Conservation (phyloP, 2,329 filamentous ascomycete species). For the Alternaria sp. region DNA sequence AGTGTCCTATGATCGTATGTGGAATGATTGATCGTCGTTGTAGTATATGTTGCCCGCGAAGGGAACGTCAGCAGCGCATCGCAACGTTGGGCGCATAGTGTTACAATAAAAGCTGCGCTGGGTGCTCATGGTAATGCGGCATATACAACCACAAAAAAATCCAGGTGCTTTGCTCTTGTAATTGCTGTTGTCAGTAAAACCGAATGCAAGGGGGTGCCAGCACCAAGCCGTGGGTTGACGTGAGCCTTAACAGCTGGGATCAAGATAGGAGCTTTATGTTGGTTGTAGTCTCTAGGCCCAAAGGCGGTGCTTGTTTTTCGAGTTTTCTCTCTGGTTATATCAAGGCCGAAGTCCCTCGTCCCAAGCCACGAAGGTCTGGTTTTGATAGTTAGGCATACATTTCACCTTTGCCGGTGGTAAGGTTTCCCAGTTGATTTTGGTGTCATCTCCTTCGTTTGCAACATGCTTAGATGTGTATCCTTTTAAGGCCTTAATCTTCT, state of each 20-base stretch:
- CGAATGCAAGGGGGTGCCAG: neutral
- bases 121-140: too few species aligned
- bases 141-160: too few species aligned
- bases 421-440: slow-evolving; percentile 55
- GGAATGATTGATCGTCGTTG: too few species aligned
- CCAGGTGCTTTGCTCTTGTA: too few species aligned
- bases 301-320: neutral
- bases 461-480: slow-evolving; percentile 58
- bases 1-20: slow-evolving; percentile 1
- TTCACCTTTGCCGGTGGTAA: slow-evolving; percentile 59
- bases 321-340: neutral
- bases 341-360: slow-evolving; percentile 10
- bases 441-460: slow-evolving; percentile 39
- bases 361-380: slow-evolving; percentile 26
- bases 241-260: neutral
- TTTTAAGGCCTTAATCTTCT: slow-evolving; percentile 60
- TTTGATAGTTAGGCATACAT: slow-evolving; percentile 54
- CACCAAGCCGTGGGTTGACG: too few species aligned
- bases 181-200: too few species aligned
- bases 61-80: too few species aligned
- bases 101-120: too few species aligned
- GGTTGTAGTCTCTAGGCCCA: neutral
- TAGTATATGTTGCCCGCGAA: too few species aligned
- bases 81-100: too few species aligned
- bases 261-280: neutral